Base-by-base conservation (phyloP, 129 eudicot genomes). In the Kitagawia praeruptora region DNA sequence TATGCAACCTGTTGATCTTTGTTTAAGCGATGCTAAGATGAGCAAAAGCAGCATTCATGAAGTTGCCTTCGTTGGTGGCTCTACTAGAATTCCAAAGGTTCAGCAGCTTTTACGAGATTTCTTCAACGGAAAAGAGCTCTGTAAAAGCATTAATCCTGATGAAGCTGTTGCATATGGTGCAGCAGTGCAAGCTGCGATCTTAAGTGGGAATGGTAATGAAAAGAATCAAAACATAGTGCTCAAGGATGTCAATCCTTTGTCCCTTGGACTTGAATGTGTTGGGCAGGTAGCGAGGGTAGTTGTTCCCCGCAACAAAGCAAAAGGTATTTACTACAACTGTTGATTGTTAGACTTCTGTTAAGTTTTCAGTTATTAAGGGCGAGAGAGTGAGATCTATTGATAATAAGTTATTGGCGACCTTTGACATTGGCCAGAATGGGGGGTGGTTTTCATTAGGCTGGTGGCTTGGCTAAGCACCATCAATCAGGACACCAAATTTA, bases 221-320 rank as follows among this genome's bases (percentile, higher is more conserved):
- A 69, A 69, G 41, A 69, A 34, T 69, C 21, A 37, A 16, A 37
- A 69, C 42, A 28, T 69, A 12, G 44, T 69, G 44, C 42, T 69
- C 19, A 5, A 34, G 41, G 74, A 69, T 16, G 74, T 69, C 18
- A 69, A 34, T 69, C 74, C 44, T 14, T 15, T 69, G 21, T 69
- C 74, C 10, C 45, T 69, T 69, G 45, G 45, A 37, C 0, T 69
- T 28, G 42, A 69, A 69, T 28, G 41, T 69, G 9, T 37, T 34
- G 74, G 74, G 3, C 41, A 34, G 14, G 74, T 69, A 69, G 19
- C 42, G 44, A 31, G 21, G 15, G 42, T 37, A 0, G 74, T 69
- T 69, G 6, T 69, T 69, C 45, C 74, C 38, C 45, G 74, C 74
- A 69, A 69, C 74, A 69, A 69, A 69, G 44, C 13, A 37, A 69